Evolutionary conservation across 192 early-diverging fungal species (phyloP).

Genomic region (Coemansia asiatica): DNA sequence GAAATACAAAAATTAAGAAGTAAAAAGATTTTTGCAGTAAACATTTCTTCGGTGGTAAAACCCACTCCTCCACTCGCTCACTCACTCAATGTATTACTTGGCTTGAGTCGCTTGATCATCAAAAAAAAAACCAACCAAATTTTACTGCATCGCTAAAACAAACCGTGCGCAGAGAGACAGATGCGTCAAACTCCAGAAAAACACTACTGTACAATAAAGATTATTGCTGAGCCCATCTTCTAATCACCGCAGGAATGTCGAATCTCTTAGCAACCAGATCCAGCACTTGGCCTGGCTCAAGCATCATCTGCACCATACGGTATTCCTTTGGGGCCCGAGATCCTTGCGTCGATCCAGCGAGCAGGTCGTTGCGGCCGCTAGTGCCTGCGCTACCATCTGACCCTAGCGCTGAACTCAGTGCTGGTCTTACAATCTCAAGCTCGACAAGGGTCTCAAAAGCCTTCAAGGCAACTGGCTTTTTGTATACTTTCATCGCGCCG

Average conservation of each 20-base stretch:
- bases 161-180: no score
- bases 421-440: conserved; percentile 67
- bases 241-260: conserved; percentile 64
- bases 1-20: no score
- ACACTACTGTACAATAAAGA: neutral
- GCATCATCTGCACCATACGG: conserved; percentile 79
- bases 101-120: neutral
- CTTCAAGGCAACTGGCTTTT: conserved; percentile 82
- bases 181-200: neutral
- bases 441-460: conserved; percentile 78
- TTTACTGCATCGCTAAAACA: no score
- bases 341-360: conserved; percentile 34
- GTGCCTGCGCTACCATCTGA: conserved; percentile 11
- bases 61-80: no score
- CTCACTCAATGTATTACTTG: no score
- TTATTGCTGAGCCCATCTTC: conserved; percentile 62
- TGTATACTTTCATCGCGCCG: conserved; percentile 69
- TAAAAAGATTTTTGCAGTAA: conserved; percentile 3
- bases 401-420: conserved; percentile 2
- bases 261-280: conserved; percentile 61
- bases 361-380: conserved; percentile 32
- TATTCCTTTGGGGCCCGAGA: conserved; percentile 81
- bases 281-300: conserved; percentile 67
- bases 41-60: neutral
- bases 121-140: no score